Conservation (phyloP, 768 basidiomycete species). For the Mycena alexandri region DNA sequence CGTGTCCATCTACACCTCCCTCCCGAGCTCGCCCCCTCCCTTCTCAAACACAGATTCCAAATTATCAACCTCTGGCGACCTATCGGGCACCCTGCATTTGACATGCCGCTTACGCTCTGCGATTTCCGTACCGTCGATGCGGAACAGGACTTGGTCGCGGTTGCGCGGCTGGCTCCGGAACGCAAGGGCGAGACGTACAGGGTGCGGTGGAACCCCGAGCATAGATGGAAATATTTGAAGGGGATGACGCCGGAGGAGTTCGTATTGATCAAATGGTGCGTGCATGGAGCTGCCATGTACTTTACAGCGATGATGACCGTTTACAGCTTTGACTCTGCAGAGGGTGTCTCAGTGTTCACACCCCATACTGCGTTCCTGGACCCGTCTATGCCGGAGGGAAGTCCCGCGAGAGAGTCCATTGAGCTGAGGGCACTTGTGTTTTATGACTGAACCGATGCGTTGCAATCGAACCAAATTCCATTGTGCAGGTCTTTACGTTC, state of each 20-base stretch:
- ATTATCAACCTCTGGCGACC: conserved; percentile 65
- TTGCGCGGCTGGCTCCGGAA: conserved; percentile 50
- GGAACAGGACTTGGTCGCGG: conserved; percentile 48
- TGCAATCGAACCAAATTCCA: conserved; percentile 8
- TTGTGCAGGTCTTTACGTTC: no score
- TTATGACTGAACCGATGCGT: conserved; percentile 54
- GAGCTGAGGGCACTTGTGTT: conserved; percentile 76
- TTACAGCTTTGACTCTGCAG: conserved; percentile 44
- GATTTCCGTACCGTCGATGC: conserved; percentile 55
- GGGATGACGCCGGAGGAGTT: conserved; percentile 52
- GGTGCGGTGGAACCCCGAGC: conserved; percentile 48
- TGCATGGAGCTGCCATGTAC: conserved; percentile 8
- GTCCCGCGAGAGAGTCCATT: conserved; percentile 68
- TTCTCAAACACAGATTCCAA: conserved; percentile 56
- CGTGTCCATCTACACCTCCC: conserved; percentile 57
- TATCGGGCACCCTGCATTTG: conserved; percentile 51
- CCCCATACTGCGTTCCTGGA: conserved; percentile 76
- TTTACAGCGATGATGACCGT: conserved; percentile 11
- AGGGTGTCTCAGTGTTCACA: conserved; percentile 64
- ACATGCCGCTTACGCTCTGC: conserved; percentile 56
- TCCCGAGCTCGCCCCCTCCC: conserved; percentile 48
- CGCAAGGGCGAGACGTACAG: conserved; percentile 54
- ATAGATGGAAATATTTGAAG: conserved; percentile 54
- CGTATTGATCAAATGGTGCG: conserved; percentile 55
- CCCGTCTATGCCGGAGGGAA: conserved; percentile 61